A percentile compares a stretch with the other conserved stretches of the same genome.
Evolutionary conservation across 495 filamentous ascomycete genomes (phyloP).

Genomic region (Penicillium simplicissimum): DNA sequence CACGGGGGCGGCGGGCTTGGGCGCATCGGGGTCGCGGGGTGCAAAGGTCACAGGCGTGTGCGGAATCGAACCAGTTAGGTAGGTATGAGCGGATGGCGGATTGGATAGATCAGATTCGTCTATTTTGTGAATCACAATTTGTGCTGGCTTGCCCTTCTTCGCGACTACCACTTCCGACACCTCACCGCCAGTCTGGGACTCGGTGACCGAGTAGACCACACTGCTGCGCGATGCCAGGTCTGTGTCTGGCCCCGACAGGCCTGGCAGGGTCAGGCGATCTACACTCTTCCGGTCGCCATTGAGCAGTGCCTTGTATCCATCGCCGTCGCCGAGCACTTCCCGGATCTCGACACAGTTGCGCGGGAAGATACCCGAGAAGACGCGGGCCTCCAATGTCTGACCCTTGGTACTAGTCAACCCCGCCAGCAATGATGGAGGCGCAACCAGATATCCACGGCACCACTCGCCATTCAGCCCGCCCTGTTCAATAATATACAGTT

Average conservation of each 20-base stretch:
- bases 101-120: constrained; percentile 37
- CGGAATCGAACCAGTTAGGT: constrained; percentile 33
- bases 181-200: constrained; percentile 31
- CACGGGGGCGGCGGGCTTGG: constrained; percentile 86
- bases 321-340: constrained; percentile 67
- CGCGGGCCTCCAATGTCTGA: constrained; percentile 88
- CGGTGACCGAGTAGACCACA: constrained; percentile 31
- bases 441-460: constrained; percentile 93
- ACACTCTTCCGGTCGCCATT: constrained; percentile 38
- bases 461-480: constrained; percentile 81
- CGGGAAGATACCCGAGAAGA: constrained; percentile 97
- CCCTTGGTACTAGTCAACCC: constrained; percentile 90
- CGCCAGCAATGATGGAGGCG: constrained; percentile 88
- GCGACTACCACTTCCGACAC: constrained; percentile 43
- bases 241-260: constrained; percentile 20
- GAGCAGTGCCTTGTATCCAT: constrained; percentile 34
- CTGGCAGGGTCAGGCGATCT: constrained; percentile 25
- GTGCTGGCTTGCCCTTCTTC: constrained; percentile 45
- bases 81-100: constrained; percentile 35
- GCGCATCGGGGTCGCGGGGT: constrained; percentile 55
- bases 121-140: constrained; percentile 43
- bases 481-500: constrained; percentile 98
- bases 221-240: constrained; percentile 31
- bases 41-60: constrained; percentile 38
- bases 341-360: constrained; percentile 86